Base-by-base conservation (phyloP, 768 basidiomycete genomes). In the Termitomyces sp. region DNA sequence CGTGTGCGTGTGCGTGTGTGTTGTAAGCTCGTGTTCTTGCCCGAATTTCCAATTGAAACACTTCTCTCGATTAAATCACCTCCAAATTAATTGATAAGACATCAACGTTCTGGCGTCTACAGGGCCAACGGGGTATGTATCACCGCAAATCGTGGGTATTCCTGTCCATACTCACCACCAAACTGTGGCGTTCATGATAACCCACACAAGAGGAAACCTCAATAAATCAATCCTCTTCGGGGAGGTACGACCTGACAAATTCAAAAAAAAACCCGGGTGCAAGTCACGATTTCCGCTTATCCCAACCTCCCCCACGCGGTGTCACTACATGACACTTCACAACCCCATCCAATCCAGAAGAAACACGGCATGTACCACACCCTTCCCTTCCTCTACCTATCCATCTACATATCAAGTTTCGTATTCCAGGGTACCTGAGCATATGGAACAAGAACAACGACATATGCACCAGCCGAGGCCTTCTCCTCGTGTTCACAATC, bases 121-220 rank as follows among this genome's bases (percentile, higher is more conserved):
- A 64, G 65, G 43, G 82, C 73, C 35, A 71, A 66, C 7, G 28
- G 9, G 30, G 30, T 32, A 32, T 32, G 30, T 0, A 65, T 87
- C 46, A 58, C 68, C 0, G 79, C 9, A 32, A 10, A 9, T 32
- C 30, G 9, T 32, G 10, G 30, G 30, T 10, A 10, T 7, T 6
- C 26, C 30, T 10, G 30, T 32, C 10, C 9, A 64, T 43, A 74
- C 81, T 40, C 9, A 77, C 76, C 10, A 75, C 84, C 2, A 34
- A 78, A 84, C 62, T 86, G 84, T 60, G 85, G 84, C 44, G 26
- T 34, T 2, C 28, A 74, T 71, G n/a, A n/a, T n/a, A 0, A 68
- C 78, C 34, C 30, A 2, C 30, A 32, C 30, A 32, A 8, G 9
- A 9, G 8, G 8, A 7, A 10, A 10, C 2, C 30, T 32, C 30